Percentiles rank a stretch among this genome's conserved stretches.
These are phyloP conservation scores for Meyerozyma smithsonii DNA, from an alignment of 1,139 yeast genomes.

Conservation along the genomic window DNA sequence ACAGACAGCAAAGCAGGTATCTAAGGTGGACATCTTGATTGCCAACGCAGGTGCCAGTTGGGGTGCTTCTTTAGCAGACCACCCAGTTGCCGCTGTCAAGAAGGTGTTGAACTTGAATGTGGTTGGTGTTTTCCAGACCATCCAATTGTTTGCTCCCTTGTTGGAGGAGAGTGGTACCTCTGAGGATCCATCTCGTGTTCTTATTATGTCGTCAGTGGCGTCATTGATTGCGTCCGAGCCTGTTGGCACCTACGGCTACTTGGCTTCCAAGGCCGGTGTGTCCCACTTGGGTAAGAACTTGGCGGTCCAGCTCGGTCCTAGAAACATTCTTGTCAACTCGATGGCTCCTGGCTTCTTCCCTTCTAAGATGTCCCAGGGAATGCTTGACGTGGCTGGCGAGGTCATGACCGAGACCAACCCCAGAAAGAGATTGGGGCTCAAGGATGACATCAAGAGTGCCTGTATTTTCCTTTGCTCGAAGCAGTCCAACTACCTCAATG, in stretches of 20 bases:
- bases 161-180: constrained; percentile 50
- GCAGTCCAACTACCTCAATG: constrained; percentile 62
- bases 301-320: constrained; percentile 63
- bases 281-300: constrained; percentile 63
- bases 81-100: constrained; percentile 58
- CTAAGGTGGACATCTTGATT: constrained; percentile 56
- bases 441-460: constrained; percentile 58
- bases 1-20: constrained; percentile 37
- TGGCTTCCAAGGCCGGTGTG: constrained; percentile 76
- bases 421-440: constrained; percentile 57
- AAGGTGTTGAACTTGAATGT: constrained; percentile 65
- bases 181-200: constrained; percentile 61
- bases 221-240: constrained; percentile 42
- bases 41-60: constrained; percentile 83
- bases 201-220: constrained; percentile 63
- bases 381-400: constrained; percentile 53
- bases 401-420: constrained; percentile 51
- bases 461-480: constrained; percentile 55
- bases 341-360: constrained; percentile 82
- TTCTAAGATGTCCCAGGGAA: constrained; percentile 69
- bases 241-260: constrained; percentile 61
- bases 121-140: constrained; percentile 65
- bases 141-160: constrained; percentile 58
- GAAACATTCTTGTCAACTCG: constrained; percentile 60
- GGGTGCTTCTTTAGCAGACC: constrained; percentile 65